Evolutionary conservation across 768 basidiomycete genomes (phyloP).

Genomic region (Polyporus arcularius): DNA sequence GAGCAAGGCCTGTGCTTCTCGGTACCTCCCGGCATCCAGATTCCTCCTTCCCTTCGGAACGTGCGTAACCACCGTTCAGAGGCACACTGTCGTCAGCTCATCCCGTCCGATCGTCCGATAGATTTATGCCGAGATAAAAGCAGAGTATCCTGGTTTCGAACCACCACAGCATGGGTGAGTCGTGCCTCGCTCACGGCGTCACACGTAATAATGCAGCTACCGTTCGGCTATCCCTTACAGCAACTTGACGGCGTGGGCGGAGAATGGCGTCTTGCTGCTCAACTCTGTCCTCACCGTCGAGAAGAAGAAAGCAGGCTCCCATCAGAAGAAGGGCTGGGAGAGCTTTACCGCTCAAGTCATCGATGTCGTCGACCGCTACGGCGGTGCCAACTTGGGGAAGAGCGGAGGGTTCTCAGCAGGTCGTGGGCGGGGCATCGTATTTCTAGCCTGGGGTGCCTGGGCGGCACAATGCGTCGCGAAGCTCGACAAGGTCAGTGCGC

Average conservation of each 20-base stretch:
- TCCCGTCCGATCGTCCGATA: slow-evolving; percentile 32
- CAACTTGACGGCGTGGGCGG: slow-evolving; percentile 79
- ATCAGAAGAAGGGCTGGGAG: slow-evolving; percentile 89
- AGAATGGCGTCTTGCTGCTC: slow-evolving; percentile 85
- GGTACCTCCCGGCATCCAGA: slow-evolving; percentile 71
- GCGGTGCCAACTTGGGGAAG: slow-evolving; percentile 60
- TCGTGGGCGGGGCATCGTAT: slow-evolving; percentile 73
- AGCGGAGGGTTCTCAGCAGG: slow-evolving; percentile 42
- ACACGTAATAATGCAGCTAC: neutral
- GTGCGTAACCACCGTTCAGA: slow-evolving; percentile 39
- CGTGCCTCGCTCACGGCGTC: neutral
- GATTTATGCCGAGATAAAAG: slow-evolving; percentile 88
- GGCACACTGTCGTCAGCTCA: neutral
- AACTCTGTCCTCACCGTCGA: slow-evolving; percentile 93
- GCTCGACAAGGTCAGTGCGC: slow-evolving; percentile 61
- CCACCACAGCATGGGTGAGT: slow-evolving; percentile 83
- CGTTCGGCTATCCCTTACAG: slow-evolving; percentile 40
- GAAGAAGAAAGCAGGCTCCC: slow-evolving; percentile 74
- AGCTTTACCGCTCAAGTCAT: slow-evolving; percentile 84
- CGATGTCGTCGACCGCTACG: slow-evolving; percentile 73
- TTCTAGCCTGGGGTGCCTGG: slow-evolving; percentile 90
- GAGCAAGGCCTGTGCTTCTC: slow-evolving; percentile 81
- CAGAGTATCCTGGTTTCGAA: slow-evolving; percentile 79
- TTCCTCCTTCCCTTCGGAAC: slow-evolving; percentile 85
- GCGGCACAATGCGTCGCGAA: slow-evolving; percentile 82